These are phyloP conservation scores for Protomyces macrosporus DNA, from an alignment of 1,139 yeast genomes.

Conservation along the genomic window DNA sequence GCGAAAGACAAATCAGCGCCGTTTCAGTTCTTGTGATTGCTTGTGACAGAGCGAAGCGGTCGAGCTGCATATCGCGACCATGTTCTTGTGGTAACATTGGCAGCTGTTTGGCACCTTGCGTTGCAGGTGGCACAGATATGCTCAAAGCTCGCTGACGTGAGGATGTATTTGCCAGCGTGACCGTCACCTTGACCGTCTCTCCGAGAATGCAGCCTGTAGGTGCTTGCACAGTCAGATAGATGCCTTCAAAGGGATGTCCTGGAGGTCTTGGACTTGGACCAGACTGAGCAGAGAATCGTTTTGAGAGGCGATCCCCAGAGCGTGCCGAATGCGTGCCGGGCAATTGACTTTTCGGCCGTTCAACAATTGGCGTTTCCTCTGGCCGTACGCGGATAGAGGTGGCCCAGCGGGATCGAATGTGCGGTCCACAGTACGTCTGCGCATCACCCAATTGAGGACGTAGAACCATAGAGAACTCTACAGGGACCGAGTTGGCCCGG, in stretches of 20 bases:
- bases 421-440: not conserved
- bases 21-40: too few relatives aligned
- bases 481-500: not conserved
- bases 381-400: not conserved
- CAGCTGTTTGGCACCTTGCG: not conserved
- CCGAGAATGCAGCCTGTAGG: not conserved
- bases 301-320: not conserved
- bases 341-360: not conserved
- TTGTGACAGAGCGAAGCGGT: not conserved
- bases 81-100: not conserved
- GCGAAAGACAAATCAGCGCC: not conserved
- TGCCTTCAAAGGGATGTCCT: not conserved
- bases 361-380: not conserved
- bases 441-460: not conserved
- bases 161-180: not conserved
- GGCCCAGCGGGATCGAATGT: not conserved
- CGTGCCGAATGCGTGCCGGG: not conserved
- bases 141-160: not conserved
- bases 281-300: not conserved
- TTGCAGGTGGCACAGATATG: not conserved
- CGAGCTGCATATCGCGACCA: not conserved
- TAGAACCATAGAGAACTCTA: not conserved
- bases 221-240: not conserved
- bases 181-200: not conserved
- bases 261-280: not conserved